Conservation (phyloP, 1,139 yeast species). For the Meyerozyma carpophila region DNA sequence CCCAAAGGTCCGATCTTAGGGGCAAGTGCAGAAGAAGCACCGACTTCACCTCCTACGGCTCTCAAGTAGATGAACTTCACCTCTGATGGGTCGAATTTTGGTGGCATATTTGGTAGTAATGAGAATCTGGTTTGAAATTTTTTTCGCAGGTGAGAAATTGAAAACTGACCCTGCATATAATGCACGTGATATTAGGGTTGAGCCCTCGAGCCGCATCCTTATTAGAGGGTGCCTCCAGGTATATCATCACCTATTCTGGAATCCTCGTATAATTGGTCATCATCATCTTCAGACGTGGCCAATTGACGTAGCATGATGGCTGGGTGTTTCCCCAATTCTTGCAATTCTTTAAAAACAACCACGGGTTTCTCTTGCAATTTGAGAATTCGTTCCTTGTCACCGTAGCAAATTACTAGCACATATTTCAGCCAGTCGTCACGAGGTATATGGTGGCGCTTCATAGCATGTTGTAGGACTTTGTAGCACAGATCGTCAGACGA, state of each 20-base stretch:
- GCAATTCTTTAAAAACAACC: conserved; percentile 78
- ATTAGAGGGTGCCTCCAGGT: conserved; percentile 49
- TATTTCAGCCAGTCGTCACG: conserved; percentile 85
- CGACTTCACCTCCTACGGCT: conserved; percentile 99
- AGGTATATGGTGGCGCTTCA: conserved; percentile 77
- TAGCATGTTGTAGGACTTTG: conserved; percentile 82
- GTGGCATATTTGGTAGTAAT: conserved; percentile 58
- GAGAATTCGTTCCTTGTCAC: conserved; percentile 81
- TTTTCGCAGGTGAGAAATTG: conserved; percentile 1
- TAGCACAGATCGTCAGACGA: conserved; percentile 91
- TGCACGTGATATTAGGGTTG: neutral
- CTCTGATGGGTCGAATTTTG: conserved; percentile 98
- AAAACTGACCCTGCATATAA: neutral
- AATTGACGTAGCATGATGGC: conserved; percentile 88
- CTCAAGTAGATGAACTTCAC: conserved; percentile 98
- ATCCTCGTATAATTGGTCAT: conserved; percentile 32
- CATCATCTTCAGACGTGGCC: conserved; percentile 41
- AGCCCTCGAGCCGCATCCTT: neutral
- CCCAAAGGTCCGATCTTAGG: conserved; percentile 99
- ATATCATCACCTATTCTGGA: conserved; percentile 44
- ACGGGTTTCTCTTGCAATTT: conserved; percentile 88
- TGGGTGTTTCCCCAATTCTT: conserved; percentile 84
- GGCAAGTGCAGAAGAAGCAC: conserved; percentile 99
- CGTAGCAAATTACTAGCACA: conserved; percentile 85
- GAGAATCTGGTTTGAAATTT: conserved; percentile 2